A percentile compares a stretch with the other conserved stretches of the same genome.
Evolutionary conservation across 129 eudicot genomes (phyloP).

Genomic region (Kitagawia praeruptora): DNA sequence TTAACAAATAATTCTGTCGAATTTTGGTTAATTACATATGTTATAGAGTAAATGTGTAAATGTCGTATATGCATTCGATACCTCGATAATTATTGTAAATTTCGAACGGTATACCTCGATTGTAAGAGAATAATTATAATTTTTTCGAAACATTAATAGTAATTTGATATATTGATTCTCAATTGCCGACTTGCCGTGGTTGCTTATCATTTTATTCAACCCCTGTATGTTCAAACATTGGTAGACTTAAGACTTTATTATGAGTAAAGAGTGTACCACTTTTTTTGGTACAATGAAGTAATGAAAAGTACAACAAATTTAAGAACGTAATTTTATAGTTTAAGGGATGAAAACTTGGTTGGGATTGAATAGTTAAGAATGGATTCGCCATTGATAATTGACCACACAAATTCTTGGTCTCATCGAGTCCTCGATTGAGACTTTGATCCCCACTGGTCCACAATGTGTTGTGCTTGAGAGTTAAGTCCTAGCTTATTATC

Average conservation of each 20-base stretch:
- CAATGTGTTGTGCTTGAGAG: conserved; percentile 2
- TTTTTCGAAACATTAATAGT: too few species aligned
- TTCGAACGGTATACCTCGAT: too few species aligned
- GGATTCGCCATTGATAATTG: background rate
- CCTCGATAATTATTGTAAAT: too few species aligned
- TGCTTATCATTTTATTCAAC: too few species aligned
- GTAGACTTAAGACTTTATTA: background rate
- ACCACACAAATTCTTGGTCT: background rate
- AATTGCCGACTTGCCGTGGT: too few species aligned
- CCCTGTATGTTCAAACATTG: too few species aligned
- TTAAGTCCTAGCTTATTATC: background rate
- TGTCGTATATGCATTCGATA: too few species aligned
- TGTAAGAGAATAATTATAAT: too few species aligned
- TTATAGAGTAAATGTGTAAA: too few species aligned
- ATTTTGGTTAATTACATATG: too few species aligned
- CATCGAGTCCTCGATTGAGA: background rate
- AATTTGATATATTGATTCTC: too few species aligned
- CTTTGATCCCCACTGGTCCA: conserved; percentile 7
- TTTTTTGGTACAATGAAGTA: background rate
- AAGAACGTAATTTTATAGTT: background rate
- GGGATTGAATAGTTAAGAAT: background rate
- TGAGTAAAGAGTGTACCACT: background rate
- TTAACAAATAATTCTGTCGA: too few species aligned
- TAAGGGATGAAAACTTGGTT: background rate
- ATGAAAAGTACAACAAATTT: background rate